A percentile compares a stretch with the other conserved stretches of the same genome.
Evolutionary conservation across 768 basidiomycete species (phyloP).

Genomic region (Galerina sulciceps): DNA sequence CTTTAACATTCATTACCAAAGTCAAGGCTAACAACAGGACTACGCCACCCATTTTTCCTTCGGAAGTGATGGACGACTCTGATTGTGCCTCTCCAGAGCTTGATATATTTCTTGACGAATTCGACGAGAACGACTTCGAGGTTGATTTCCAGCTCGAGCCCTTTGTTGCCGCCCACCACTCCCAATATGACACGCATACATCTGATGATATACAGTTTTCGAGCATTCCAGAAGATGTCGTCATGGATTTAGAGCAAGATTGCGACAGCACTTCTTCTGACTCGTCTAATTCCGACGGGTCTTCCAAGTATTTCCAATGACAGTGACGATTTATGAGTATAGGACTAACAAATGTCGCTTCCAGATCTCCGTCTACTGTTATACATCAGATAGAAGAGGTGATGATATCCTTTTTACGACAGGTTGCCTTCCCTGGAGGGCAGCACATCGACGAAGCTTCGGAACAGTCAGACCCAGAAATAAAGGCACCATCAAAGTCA

Average conservation of each 20-base stretch:
- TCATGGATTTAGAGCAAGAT: neutral
- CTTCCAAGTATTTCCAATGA: neutral
- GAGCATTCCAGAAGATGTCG: neutral
- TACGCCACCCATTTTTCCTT: neutral
- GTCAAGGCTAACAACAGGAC: neutral
- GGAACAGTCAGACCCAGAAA: neutral
- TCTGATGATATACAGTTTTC: neutral
- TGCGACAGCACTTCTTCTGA: neutral
- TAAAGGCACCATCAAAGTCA: constrained; percentile 6
- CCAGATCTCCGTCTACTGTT: neutral
- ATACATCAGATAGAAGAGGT: constrained; percentile 37
- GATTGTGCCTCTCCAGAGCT: neutral
- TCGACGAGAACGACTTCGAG: neutral
- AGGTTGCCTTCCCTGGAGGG: constrained; percentile 31
- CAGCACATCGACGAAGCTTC: constrained; percentile 4
- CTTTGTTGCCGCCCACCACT: neutral
- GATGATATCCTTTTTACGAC: constrained; percentile 38
- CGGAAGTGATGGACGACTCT: neutral
- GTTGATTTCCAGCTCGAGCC: neutral
- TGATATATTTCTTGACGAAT: constrained; percentile 5
- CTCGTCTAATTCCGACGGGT: neutral
- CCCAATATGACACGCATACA: constrained; percentile 4
- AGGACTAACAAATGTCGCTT: neutral
- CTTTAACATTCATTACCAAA: neutral
- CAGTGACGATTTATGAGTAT: neutral